Conservation (phyloP, 371 early-diverging fungal genomes). For the Hamiltosporidium tvaerminnensis region DNA sequence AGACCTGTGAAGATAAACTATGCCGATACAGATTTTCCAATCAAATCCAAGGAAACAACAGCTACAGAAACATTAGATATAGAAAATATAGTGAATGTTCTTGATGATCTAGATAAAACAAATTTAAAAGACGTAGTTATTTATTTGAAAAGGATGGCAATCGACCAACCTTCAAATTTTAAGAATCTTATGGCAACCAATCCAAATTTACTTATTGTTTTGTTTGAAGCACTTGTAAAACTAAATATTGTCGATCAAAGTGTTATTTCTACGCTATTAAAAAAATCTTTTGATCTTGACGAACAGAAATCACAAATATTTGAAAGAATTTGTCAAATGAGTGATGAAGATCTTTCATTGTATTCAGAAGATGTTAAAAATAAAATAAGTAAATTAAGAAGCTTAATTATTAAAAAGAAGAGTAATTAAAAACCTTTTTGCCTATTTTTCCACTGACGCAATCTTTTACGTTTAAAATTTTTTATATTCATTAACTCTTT, state of each 20-base stretch:
- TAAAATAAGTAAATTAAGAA: conserved; percentile 35
- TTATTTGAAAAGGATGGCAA: conserved; percentile 49
- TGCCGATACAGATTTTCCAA: conserved; percentile 51
- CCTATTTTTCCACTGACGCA: too few relatives aligned
- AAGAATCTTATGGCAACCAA: conserved; percentile 44
- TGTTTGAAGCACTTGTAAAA: conserved; percentile 36
- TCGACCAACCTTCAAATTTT: conserved; percentile 47
- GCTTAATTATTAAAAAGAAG: conserved; percentile 24
- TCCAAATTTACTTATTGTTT: conserved; percentile 35
- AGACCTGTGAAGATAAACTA: conserved; percentile 54
- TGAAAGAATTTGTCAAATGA: conserved; percentile 41
- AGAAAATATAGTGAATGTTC: conserved; percentile 37
- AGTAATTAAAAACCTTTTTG: not conserved
- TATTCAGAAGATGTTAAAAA: conserved; percentile 35
- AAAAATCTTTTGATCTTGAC: conserved; percentile 33
- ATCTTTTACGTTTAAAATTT: too few relatives aligned
- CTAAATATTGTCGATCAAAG: conserved; percentile 34
- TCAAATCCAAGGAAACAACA: conserved; percentile 17
- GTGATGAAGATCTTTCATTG: conserved; percentile 38
- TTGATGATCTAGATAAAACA: conserved; percentile 44
- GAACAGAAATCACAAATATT: conserved; percentile 47
- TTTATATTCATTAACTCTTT: too few relatives aligned
- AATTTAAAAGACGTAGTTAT: conserved; percentile 49
- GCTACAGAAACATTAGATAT: conserved; percentile 20
- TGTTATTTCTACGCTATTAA: conserved; percentile 28